Base-by-base conservation (phyloP, 169 alveolate genomes). In the Neospora caninum region DNA sequence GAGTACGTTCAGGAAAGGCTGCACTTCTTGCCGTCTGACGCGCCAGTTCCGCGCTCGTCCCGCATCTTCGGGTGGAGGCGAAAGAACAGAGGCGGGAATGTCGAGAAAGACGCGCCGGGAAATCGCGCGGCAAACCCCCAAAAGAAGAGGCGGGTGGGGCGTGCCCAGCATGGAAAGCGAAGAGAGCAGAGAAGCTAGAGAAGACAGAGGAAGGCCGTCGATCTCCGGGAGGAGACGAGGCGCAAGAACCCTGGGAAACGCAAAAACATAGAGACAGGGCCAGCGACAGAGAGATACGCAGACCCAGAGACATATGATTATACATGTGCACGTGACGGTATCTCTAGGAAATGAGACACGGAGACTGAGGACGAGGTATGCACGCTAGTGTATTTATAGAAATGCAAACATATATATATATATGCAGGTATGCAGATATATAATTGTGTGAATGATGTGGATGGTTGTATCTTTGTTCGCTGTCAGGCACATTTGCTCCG, bases 91-190 rank as follows among this genome's bases (percentile, higher is more conserved):
- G 27, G 73, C n/a, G n/a, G 86, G 49, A 7, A 16, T n/a, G 1
- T n/a, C 49, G 39, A 36, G 86, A 38, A 78, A 78, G 45, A 78
- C 49, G 45, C 86, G 39, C 10, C 45, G 39, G 43, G 86, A 78
- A 78, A 78, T 13, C 18, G 86, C 86, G 20, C 86, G 86, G 45
- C 86, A 78, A 43, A 78, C 43, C 10, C 86, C 45, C 22, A 43
- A 78, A n/a, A 78, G 86, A n/a, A 78, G 86, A 43, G 86, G 42
- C 29, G 86, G 86, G 27, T 78, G 86, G 20, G 86, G 86, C 1
- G 42, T 78, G 39, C 86, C 86, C 39, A 78, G 86, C 22, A n/a
- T 78, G 43, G 86, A 36, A 4, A 78, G 86, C 39, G 86, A 78
- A 10, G 86, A 36, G 27, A 78, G 45, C 49, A 78, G 86, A 16